phyloP scores from a whole-genome alignment of 192 early-diverging fungal species.

The Backusella psychrophila region DNA sequence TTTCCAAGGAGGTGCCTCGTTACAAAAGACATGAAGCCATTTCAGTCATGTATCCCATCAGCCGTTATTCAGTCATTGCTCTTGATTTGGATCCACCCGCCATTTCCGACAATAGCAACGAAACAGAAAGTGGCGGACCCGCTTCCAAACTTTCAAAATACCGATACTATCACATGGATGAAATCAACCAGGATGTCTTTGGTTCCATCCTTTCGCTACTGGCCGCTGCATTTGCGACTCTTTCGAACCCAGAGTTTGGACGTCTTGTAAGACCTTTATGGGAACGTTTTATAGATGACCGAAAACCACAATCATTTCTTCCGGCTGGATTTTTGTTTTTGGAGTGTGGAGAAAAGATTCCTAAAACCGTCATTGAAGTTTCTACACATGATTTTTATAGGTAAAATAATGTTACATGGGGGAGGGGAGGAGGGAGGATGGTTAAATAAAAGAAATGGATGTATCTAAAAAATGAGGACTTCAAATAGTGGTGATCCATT shows the following conservation, averaged over 20 bases:
- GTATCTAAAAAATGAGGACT: background rate
- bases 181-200: slow-evolving; percentile 42
- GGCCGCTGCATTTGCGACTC: slow-evolving; percentile 47
- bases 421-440: background rate
- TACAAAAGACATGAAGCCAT: slow-evolving; percentile 13
- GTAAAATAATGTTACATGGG: slow-evolving; percentile 22
- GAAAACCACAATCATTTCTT: slow-evolving; percentile 35
- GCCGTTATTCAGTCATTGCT: background rate
- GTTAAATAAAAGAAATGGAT: background rate
- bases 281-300: slow-evolving; percentile 47
- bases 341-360: slow-evolving; percentile 54
- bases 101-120: background rate
- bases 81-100: slow-evolving; percentile 11
- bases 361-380: slow-evolving; percentile 37
- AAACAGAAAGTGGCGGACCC: background rate
- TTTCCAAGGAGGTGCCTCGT: background rate
- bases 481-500: slow-evolving; percentile 36
- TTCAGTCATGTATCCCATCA: slow-evolving; percentile 10
- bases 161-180: slow-evolving; percentile 31
- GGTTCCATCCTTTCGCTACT: slow-evolving; percentile 46
- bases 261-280: slow-evolving; percentile 43
- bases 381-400: slow-evolving; percentile 46
- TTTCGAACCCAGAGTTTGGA: slow-evolving; percentile 40
- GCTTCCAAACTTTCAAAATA: slow-evolving; percentile 25
- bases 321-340: slow-evolving; percentile 53